Conservation (phyloP, 768 basidiomycete genomes). For the Gelatoporia subvermispora region DNA sequence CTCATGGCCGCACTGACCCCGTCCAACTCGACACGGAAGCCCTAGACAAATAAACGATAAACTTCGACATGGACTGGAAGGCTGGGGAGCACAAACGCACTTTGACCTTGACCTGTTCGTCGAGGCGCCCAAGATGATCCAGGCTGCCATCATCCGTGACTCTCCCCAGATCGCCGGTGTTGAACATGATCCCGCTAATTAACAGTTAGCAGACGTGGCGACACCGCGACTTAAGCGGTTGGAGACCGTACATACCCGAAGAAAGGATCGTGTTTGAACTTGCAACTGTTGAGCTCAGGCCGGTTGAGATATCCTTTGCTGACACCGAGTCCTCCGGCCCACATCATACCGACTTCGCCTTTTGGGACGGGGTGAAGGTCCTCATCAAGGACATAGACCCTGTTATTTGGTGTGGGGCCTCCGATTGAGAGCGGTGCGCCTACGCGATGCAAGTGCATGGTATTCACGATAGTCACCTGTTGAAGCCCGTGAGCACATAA, state of each 20-base stretch:
- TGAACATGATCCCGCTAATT: slow-evolving; percentile 42
- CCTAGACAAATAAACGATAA: slow-evolving; percentile 32
- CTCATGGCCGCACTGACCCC: slow-evolving; percentile 51
- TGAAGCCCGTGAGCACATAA: neutral
- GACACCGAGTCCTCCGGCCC: slow-evolving; percentile 60
- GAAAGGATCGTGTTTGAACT: slow-evolving; percentile 51
- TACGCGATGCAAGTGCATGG: slow-evolving; percentile 42
- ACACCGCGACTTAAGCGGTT: too few species aligned
- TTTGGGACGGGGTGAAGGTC: slow-evolving; percentile 27
- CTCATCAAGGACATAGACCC: slow-evolving; percentile 33
- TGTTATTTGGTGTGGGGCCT: slow-evolving; percentile 50
- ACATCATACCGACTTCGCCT: slow-evolving; percentile 43
- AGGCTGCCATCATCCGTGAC: slow-evolving; percentile 50
- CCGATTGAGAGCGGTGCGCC: slow-evolving; percentile 44
- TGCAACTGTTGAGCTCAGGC: slow-evolving; percentile 44
- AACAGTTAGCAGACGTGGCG: slow-evolving; percentile 8
- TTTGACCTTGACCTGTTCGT: slow-evolving; percentile 64
- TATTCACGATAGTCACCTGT: slow-evolving; percentile 55
- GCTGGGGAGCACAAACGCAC: slow-evolving; percentile 16
- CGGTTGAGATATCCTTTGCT: slow-evolving; percentile 52
- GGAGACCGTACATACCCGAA: slow-evolving; percentile 38
- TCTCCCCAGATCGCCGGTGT: slow-evolving; percentile 57
- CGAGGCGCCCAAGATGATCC: slow-evolving; percentile 54
- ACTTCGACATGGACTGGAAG: neutral
- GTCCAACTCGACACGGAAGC: slow-evolving; percentile 58